Conservation (phyloP, 2,329 filamentous ascomycete species). For the Colletotrichum orchidophilum region DNA sequence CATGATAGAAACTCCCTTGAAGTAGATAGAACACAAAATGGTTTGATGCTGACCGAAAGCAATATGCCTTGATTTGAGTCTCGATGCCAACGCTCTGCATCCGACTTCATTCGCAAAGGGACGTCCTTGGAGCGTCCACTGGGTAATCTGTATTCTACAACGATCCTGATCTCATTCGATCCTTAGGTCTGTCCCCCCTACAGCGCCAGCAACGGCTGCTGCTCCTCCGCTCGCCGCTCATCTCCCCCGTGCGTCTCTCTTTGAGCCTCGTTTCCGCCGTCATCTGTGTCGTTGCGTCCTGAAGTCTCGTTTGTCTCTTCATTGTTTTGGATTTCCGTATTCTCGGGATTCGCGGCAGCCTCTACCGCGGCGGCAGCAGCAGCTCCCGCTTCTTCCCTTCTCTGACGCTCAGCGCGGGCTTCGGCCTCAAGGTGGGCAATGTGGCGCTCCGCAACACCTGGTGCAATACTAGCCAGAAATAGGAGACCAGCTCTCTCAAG, state of each 20-base stretch:
- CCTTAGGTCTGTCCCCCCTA: background rate
- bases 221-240: conserved; percentile 20
- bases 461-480: conserved; percentile 73
- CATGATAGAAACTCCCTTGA: background rate
- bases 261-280: background rate
- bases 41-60: conserved; percentile 2
- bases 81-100: conserved; percentile 24
- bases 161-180: background rate
- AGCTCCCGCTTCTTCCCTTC: conserved; percentile 53
- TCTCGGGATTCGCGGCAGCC: conserved; percentile 34
- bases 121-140: conserved; percentile 13
- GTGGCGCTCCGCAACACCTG: conserved; percentile 72
- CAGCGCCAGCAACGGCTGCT: conserved; percentile 21
- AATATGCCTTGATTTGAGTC: conserved; percentile 11
- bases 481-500: conserved; percentile 69
- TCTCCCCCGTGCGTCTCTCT: conserved; percentile 8
- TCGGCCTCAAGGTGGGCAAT: conserved; percentile 67
- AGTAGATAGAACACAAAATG: background rate
- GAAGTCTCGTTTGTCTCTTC: conserved; percentile 11
- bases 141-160: conserved; percentile 27
- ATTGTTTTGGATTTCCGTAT: conserved; percentile 7
- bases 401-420: conserved; percentile 54
- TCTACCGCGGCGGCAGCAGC: conserved; percentile 48
- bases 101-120: conserved; percentile 26
- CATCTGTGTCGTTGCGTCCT: conserved; percentile 1